A percentile compares a stretch with the other conserved stretches of the same genome.
phyloP scores from a whole-genome alignment of 2,329 filamentous ascomycete genomes.

The Macroventuria anomochaeta region DNA sequence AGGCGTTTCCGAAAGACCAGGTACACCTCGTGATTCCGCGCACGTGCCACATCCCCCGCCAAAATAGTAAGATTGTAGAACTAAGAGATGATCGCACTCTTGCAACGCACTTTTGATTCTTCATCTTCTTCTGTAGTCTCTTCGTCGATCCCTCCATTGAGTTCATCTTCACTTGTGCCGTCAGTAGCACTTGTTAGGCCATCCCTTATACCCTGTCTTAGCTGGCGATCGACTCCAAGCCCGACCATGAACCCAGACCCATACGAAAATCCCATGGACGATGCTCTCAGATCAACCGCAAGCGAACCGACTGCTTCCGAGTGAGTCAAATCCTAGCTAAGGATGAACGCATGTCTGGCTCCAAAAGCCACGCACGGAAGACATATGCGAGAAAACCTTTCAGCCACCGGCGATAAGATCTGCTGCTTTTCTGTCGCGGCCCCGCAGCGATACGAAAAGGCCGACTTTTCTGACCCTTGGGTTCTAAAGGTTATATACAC shows the following conservation, averaged over 20 bases:
- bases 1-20: too few species aligned
- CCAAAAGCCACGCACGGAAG: constrained; percentile 1
- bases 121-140: constrained; percentile 3
- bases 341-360: background rate
- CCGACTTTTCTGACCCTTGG: too few species aligned
- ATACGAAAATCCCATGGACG: background rate
- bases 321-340: background rate
- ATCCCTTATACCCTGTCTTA: constrained; percentile 1
- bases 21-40: too few species aligned
- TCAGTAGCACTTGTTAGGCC: constrained; percentile 5
- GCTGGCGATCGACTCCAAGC: constrained; percentile 1
- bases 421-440: constrained; percentile 3
- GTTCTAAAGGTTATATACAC: too few species aligned
- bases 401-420: constrained; percentile 6
- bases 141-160: background rate
- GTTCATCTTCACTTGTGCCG: constrained; percentile 1
- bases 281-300: constrained; percentile 4
- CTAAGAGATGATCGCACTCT: too few species aligned
- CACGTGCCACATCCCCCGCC: too few species aligned
- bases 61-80: too few species aligned
- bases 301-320: constrained; percentile 1
- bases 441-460: too few species aligned
- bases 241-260: background rate
- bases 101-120: too few species aligned
- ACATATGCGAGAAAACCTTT: constrained; percentile 3